phyloP scores from a whole-genome alignment of 345 rosid species.

The Erysimum cheiranthoides region DNA sequence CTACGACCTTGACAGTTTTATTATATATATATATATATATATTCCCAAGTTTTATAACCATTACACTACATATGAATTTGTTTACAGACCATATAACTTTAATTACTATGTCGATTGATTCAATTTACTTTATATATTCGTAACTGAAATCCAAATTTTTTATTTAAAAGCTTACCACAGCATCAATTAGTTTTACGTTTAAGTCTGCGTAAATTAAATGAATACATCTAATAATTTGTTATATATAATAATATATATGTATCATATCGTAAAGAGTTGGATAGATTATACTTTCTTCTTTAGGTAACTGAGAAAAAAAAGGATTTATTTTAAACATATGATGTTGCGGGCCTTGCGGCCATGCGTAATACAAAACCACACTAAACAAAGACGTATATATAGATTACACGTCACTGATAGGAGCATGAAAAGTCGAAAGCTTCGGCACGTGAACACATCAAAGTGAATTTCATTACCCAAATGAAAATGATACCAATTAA shows the following conservation, averaged over 20 bases:
- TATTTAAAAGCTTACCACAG: background rate
- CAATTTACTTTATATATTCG: too few species aligned
- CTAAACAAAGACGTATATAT: background rate
- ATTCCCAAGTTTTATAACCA: background rate
- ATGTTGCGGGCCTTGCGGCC: slow-evolving; percentile 17
- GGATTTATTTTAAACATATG: background rate
- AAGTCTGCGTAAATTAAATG: background rate
- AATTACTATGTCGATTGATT: background rate
- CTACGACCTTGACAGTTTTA: background rate
- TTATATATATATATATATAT: too few species aligned
- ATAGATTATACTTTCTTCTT: background rate
- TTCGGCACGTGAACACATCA: slow-evolving; percentile 36
- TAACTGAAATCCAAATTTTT: too few species aligned
- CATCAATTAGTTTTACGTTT: background rate
- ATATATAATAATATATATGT: too few species aligned
- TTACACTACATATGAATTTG: background rate
- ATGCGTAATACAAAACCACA: slow-evolving; percentile 21
- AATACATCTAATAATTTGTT: background rate
- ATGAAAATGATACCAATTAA: background rate
- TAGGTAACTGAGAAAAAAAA: background rate
- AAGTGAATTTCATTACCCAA: slow-evolving; percentile 15
- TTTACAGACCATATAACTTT: background rate
- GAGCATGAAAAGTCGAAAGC: slow-evolving; percentile 29
- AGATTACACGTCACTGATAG: slow-evolving; percentile 17
- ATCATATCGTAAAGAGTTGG: too few species aligned